Conservation (phyloP, 1,284 basidiomycete genomes). For the Malassezia equina region DNA sequence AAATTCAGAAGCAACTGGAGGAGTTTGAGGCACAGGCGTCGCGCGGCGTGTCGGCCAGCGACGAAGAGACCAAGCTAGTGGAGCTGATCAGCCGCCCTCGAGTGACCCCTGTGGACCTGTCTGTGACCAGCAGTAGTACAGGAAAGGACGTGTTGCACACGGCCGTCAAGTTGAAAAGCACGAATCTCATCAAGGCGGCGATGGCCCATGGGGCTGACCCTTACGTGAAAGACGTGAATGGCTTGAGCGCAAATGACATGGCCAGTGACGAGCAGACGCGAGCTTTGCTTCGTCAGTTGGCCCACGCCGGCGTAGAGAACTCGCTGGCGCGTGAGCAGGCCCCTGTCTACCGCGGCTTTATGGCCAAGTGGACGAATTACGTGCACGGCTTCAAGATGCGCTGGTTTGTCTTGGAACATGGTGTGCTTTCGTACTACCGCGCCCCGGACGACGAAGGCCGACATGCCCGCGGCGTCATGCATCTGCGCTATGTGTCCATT, state of each 20-base stretch:
- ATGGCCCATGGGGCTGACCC: slow-evolving; percentile 80
- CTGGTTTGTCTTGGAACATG: slow-evolving; percentile 87
- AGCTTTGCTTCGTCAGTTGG: slow-evolving; percentile 67
- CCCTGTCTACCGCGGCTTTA: slow-evolving; percentile 40
- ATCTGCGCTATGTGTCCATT: slow-evolving; percentile 65
- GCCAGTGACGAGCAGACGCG: slow-evolving; percentile 65
- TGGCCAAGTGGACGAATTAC: slow-evolving; percentile 78
- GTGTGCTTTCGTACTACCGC: slow-evolving; percentile 65
- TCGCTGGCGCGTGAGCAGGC: slow-evolving; percentile 24
- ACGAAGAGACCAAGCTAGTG: slow-evolving; percentile 57
- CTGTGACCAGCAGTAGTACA: slow-evolving; percentile 20
- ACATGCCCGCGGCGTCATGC: slow-evolving; percentile 75
- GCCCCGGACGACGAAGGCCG: slow-evolving; percentile 83
- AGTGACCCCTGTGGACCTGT: slow-evolving; percentile 33
- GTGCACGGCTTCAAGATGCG: slow-evolving; percentile 80
- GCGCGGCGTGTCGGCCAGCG: slow-evolving; percentile 50
- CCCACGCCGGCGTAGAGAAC: slow-evolving; percentile 50
- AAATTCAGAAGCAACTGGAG: slow-evolving; percentile 61
- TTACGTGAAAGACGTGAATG: slow-evolving; percentile 70
- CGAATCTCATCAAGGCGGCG: slow-evolving; percentile 69
- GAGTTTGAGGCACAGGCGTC: slow-evolving; percentile 43
- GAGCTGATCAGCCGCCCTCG: slow-evolving; percentile 28
- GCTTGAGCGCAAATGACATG: slow-evolving; percentile 65
- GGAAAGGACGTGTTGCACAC: slow-evolving; percentile 76
- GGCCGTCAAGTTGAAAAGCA: slow-evolving; percentile 70